Evolutionary conservation across 1,284 basidiomycete genomes (phyloP), one percentile per base, ranked within the genome.

Genomic region (Pholiota adiposa): DNA sequence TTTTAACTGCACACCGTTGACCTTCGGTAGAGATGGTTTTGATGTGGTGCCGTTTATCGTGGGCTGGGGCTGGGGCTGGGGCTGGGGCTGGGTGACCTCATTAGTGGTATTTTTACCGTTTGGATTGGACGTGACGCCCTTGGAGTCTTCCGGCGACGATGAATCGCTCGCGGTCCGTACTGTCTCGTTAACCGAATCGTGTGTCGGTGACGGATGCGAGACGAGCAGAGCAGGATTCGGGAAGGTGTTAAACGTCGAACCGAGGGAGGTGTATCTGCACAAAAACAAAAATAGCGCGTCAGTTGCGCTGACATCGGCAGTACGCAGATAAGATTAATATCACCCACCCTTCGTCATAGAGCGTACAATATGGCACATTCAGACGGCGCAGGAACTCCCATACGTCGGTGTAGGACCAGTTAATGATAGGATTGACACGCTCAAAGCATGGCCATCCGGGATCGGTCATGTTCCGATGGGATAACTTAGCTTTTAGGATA

Each of bases 401-500:
- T 1, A 99, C 86, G 62, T 97, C 88, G 1, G 77, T 71, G 74
- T 99, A 99, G 0, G 86, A 81, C 97, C 97, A 99, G 71, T 98
- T 90, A 52, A 99, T 91, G 67, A 99, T 93, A 0, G 97, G 97
- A 72, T 99, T 97, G 27, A 99, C 87, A 19, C 97, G 87, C 70
- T 96, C 90, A 61, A 97, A 94, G 3, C 77, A 72, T 4, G 97
- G 96, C 97, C 97, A 99, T 54, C 84, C 90, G 0, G 84, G 76
- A 74, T 98, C 96, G 5, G 94, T 97, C 66, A 85, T 89, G 64
- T 90, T 90, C 50, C 88, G 83, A 64, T 86, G 83, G 0, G 86
- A 82, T 46, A 97, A 83, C 31, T 78, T 87, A 7, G 84, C 90
- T 92, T 62, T 52, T 19, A 38, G 36, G 11, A 29, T 12, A 53